Percentiles rank a stretch among this genome's conserved stretches.
Evolutionary conservation across 495 filamentous ascomycete genomes (phyloP).

Genomic region (Terfezia claveryi): DNA sequence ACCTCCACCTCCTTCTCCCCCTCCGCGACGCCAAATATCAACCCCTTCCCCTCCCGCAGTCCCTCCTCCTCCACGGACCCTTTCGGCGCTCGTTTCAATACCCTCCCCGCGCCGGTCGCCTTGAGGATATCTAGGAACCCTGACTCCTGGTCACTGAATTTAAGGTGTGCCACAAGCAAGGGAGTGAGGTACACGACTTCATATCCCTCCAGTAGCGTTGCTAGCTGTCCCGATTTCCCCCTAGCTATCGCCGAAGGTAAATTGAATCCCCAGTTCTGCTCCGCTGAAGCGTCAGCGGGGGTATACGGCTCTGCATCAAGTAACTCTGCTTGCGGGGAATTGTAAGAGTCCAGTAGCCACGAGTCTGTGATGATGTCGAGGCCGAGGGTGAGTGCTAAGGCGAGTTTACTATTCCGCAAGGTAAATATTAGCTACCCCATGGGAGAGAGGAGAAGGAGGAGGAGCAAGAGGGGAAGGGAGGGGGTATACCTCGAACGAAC

Average conservation of each 20-base stretch:
- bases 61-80: neutral
- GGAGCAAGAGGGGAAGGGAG: no score
- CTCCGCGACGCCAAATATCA: neutral
- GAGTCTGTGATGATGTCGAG: neutral
- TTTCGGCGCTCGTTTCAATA: neutral
- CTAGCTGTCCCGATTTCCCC: neutral
- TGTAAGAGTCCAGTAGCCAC: neutral
- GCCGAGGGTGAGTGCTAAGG: neutral
- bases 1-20: neutral
- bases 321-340: neutral
- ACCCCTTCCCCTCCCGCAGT: neutral
- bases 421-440: no score
- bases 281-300: neutral
- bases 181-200: neutral
- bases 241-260: neutral
- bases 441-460: no score
- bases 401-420: neutral
- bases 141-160: neutral
- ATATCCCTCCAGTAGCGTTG: neutral
- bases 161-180: neutral
- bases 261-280: neutral
- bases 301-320: neutral
- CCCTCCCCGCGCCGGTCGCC: neutral
- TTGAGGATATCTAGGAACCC: neutral
- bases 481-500: neutral